Base-by-base conservation (phyloP, 306 rosid species). In the Vigna trinervia region DNA sequence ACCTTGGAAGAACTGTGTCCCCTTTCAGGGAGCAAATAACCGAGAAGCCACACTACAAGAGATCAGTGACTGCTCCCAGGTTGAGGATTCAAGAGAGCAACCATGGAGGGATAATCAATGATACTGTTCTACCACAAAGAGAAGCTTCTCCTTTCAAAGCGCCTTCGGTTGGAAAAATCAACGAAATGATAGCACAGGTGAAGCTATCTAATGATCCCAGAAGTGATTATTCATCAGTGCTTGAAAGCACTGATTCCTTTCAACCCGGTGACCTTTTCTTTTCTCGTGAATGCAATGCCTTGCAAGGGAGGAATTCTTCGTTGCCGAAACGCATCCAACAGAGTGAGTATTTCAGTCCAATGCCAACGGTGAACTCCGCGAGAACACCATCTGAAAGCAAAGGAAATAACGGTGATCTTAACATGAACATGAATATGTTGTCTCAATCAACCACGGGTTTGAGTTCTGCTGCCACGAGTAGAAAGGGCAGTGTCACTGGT, bases 181-280 rank as follows among this genome's bases (percentile, higher is more conserved):
- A 92, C 48, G 93, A 92, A 74, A 80, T 84, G 84, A 79, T 90
- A 69, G 95, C 90, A 3, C 43, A 81, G 63, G 90, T 83, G 53
- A 90, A 82, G 78, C 79, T 89, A 9, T 32, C 84, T 12, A 62
- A 39, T 17, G 81, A 78, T 28, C 77, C 80, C 6, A 74, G 2
- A 13, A 64, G n/a, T 22, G 68, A 19, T 43, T 61, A 78, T 58
- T 43, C 68, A 12, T 69, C 85, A 5, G 75, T 54, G 47, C 74
- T 69, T 4, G 90, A 83, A 41, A 92, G 88, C 47, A 81, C 85
- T 4, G 98, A 88, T 12, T 92, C 96, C 0, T 81, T 86, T 82
- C 69, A 89, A 12, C 84, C 92, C 0, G 98, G 93, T 66, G 95
- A 92, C 72, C 89, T 94, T 74, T 94, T 94, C 85, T 94, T 92